A percentile compares a stretch with the other conserved stretches of the same genome.
phyloP scores from a whole-genome alignment of 345 rosid species.

The Cardamine occulta region DNA sequence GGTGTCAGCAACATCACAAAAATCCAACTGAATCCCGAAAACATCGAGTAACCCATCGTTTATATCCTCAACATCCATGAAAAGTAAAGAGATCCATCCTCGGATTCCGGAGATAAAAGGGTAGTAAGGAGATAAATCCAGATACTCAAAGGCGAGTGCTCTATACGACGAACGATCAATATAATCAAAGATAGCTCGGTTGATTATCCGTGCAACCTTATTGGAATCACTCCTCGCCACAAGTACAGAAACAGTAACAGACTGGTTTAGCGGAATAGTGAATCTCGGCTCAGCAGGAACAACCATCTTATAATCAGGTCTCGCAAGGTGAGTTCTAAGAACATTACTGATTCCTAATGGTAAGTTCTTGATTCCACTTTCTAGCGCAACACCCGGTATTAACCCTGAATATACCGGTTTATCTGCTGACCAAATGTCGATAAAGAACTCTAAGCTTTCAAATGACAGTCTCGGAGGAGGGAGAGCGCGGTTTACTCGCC shows the following conservation, averaged over 20 bases:
- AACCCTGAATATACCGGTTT: slow-evolving; percentile 73
- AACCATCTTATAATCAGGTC: slow-evolving; percentile 74
- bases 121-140: slow-evolving; percentile 73
- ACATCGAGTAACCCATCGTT: slow-evolving; percentile 65
- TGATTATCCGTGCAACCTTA: slow-evolving; percentile 70
- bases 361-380: slow-evolving; percentile 58
- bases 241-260: slow-evolving; percentile 71
- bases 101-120: slow-evolving; percentile 77
- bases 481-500: slow-evolving; percentile 49
- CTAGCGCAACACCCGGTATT: slow-evolving; percentile 65
- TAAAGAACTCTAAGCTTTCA: slow-evolving; percentile 71
- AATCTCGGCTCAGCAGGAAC: slow-evolving; percentile 77
- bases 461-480: slow-evolving; percentile 85
- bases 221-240: slow-evolving; percentile 72
- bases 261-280: slow-evolving; percentile 57
- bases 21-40: slow-evolving; percentile 88
- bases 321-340: slow-evolving; percentile 54
- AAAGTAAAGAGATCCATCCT: slow-evolving; percentile 88
- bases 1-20: slow-evolving; percentile 76
- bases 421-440: slow-evolving; percentile 88
- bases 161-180: slow-evolving; percentile 66
- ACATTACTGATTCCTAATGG: slow-evolving; percentile 54
- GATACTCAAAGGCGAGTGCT: slow-evolving; percentile 85
- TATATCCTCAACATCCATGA: slow-evolving; percentile 65
- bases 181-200: slow-evolving; percentile 70